Conservation (phyloP, 441 rosid genomes). For the Corymbia citriodora region DNA sequence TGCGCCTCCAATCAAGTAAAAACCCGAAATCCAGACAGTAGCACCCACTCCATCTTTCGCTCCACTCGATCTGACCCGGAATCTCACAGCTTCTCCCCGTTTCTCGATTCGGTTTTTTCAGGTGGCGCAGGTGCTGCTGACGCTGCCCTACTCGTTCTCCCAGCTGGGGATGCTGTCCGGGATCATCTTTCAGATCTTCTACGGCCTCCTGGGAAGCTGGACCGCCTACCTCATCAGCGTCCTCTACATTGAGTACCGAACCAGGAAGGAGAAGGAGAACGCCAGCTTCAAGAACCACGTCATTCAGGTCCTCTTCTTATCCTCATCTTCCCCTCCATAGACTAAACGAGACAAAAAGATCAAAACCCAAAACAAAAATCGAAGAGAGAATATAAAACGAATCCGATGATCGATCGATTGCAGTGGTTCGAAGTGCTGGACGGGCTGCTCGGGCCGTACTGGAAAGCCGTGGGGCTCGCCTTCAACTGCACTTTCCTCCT, state of each 20-base stretch:
- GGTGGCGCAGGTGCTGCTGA: slow-evolving; percentile 5
- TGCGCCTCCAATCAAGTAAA: neutral
- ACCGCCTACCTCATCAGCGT: slow-evolving; percentile 2
- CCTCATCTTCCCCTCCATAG: neutral
- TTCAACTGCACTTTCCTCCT: slow-evolving; percentile 17
- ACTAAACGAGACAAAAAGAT: neutral
- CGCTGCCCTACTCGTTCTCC: neutral
- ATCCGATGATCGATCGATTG: neutral
- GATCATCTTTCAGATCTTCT: neutral
- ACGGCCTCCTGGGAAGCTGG: neutral
- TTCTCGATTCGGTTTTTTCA: neutral
- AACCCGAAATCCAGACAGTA: neutral
- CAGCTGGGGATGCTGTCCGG: neutral
- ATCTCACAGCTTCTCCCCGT: neutral
- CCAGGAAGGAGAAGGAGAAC: slow-evolving; percentile 3
- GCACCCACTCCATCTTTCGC: neutral
- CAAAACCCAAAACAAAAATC: too few species aligned
- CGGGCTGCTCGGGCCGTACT: slow-evolving; percentile 6
- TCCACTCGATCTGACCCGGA: neutral
- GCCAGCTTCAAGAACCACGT: slow-evolving; percentile 1
- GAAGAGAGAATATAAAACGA: neutral
- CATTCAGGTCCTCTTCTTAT: neutral
- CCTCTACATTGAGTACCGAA: slow-evolving; percentile 1
- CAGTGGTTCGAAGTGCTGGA: slow-evolving; percentile 11
- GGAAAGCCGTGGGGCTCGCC: slow-evolving; percentile 6